A percentile compares a stretch with the other conserved stretches of the same genome.
Conservation (phyloP, 768 basidiomycete species). For the Lentinula sp. region DNA sequence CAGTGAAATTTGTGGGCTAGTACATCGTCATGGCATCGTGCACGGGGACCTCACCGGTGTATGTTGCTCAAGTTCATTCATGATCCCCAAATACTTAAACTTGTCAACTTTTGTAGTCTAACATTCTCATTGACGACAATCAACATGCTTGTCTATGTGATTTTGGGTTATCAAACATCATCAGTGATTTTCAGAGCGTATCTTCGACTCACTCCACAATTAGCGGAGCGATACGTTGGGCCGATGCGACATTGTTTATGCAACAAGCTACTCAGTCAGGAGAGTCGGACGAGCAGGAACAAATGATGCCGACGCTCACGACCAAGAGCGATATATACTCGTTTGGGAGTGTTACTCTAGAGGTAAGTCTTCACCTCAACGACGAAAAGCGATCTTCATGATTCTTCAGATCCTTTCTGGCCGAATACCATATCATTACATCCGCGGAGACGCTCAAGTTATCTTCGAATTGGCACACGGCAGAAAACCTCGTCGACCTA, state of each 20-base stretch:
- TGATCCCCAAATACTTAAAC: not conserved
- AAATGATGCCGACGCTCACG: conserved; percentile 15
- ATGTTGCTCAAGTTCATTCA: conserved; percentile 9
- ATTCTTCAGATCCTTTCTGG: conserved; percentile 23
- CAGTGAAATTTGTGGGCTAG: conserved; percentile 12
- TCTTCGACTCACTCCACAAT: conserved; percentile 28
- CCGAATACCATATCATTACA: conserved; percentile 34
- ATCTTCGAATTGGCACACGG: conserved; percentile 34
- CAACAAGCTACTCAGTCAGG: conserved; percentile 2
- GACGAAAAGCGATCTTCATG: not conserved
- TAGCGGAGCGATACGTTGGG: conserved; percentile 42
- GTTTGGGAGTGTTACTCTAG: conserved; percentile 38
- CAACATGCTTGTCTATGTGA: conserved; percentile 37
- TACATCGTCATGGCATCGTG: conserved; percentile 30
- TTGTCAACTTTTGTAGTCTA: conserved; percentile 24
- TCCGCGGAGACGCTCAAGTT: conserved; percentile 31
- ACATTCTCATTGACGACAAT: conserved; percentile 36
- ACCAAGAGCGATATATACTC: conserved; percentile 39
- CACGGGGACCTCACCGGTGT: conserved; percentile 40
- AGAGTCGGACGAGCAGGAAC: conserved; percentile 17
- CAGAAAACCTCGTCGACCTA: conserved; percentile 32
- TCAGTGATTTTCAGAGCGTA: conserved; percentile 24
- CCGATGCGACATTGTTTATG: conserved; percentile 34
- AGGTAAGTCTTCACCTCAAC: conserved; percentile 18
- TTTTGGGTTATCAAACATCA: conserved; percentile 39